Evolutionary conservation across 805 yeast genomes (phyloP).

Genomic region (Yamadazyma akitaensis): DNA sequence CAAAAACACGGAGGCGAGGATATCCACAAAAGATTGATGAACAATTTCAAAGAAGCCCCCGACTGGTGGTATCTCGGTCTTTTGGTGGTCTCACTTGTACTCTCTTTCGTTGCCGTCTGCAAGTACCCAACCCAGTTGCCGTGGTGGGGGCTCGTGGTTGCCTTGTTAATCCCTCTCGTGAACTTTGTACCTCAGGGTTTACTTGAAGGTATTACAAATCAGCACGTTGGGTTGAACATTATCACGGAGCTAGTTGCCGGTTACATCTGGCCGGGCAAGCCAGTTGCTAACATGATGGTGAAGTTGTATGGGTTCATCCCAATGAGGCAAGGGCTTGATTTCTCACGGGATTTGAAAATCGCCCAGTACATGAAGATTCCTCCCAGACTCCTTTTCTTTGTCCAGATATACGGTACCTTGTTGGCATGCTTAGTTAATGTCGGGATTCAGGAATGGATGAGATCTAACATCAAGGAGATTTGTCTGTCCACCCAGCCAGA

Average conservation of each 20-base stretch:
- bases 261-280: slow-evolving; percentile 44
- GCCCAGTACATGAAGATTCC: slow-evolving; percentile 41
- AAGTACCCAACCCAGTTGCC: slow-evolving; percentile 32
- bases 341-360: slow-evolving; percentile 43
- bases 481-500: slow-evolving; percentile 24
- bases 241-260: slow-evolving; percentile 39
- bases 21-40: slow-evolving; percentile 54
- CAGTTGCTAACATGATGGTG: slow-evolving; percentile 43
- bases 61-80: slow-evolving; percentile 42
- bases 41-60: slow-evolving; percentile 32
- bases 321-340: slow-evolving; percentile 40
- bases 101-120: slow-evolving; percentile 33
- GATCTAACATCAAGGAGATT: slow-evolving; percentile 28
- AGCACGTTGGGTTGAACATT: slow-evolving; percentile 25
- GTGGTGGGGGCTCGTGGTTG: slow-evolving; percentile 35
- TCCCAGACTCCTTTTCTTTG: slow-evolving; percentile 30
- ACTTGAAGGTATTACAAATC: slow-evolving; percentile 17
- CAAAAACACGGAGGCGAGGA: slow-evolving; percentile 10
- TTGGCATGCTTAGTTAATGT: slow-evolving; percentile 21
- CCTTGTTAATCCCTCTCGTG: slow-evolving; percentile 33
- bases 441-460: slow-evolving; percentile 24
- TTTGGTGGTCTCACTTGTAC: slow-evolving; percentile 18
- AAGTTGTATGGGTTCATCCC: slow-evolving; percentile 46
- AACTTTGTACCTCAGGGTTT: slow-evolving; percentile 37
- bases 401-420: not conserved